Percentiles rank a stretch among this genome's conserved stretches.
Conservation (phyloP, 495 filamentous ascomycete species). For the Venustampulla echinocandica region DNA sequence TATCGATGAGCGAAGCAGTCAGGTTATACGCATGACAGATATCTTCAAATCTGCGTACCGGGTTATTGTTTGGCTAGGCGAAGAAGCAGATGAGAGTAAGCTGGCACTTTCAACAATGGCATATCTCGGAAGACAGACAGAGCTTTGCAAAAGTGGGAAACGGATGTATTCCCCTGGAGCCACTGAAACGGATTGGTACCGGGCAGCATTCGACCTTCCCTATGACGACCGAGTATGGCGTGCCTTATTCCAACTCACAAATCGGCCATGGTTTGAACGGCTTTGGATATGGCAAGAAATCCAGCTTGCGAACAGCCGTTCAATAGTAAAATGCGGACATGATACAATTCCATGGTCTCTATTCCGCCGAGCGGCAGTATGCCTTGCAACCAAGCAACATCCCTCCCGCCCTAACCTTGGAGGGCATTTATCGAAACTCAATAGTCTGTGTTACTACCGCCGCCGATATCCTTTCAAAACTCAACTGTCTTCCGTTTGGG, state of each 20-base stretch:
- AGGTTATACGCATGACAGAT: slow-evolving; percentile 7
- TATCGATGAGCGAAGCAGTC: slow-evolving; percentile 5
- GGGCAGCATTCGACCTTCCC: neutral
- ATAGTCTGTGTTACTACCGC: neutral
- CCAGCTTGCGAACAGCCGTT: neutral
- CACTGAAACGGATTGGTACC: neutral
- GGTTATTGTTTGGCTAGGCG: slow-evolving; percentile 14
- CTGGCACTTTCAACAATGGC: neutral
- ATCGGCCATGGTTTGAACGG: neutral
- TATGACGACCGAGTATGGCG: neutral
- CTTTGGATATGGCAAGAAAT: neutral
- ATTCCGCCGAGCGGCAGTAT: neutral
- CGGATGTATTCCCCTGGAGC: neutral
- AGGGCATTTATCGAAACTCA: neutral
- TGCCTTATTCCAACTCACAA: neutral
- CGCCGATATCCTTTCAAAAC: neutral
- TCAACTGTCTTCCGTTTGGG: neutral
- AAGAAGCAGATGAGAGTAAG: neutral
- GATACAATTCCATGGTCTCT: neutral
- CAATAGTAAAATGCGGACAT: neutral
- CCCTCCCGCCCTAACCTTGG: neutral
- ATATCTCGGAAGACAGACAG: neutral
- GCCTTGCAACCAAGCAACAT: neutral
- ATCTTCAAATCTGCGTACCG: slow-evolving; percentile 5
- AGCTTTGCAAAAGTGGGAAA: neutral